Percentiles rank a stretch among this genome's conserved stretches.
Evolutionary conservation across 176 grass and related monocot genomes (phyloP).

Genomic region (Paspalum vaginatum): DNA sequence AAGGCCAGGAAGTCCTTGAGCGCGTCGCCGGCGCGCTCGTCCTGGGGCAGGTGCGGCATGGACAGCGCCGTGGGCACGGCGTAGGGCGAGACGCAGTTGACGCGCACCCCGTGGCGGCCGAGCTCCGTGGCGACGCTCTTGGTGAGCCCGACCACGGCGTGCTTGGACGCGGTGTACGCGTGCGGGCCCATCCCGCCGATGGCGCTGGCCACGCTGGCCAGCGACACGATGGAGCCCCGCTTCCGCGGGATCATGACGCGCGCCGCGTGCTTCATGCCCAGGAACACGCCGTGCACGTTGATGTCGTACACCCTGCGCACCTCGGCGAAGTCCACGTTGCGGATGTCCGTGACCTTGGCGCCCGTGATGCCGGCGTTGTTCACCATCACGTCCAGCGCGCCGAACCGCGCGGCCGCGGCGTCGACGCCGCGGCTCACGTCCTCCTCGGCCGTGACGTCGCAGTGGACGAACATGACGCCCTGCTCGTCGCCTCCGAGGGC

Average conservation of each 20-base stretch:
- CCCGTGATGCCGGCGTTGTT: constrained; percentile 81
- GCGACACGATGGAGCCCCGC: constrained; percentile 70
- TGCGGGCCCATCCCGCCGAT: constrained; percentile 68
- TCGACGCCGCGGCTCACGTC: constrained; percentile 67
- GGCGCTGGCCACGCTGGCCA: constrained; percentile 61
- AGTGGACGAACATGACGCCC: constrained; percentile 60
- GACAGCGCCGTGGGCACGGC: constrained; percentile 60
- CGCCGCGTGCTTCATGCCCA: constrained; percentile 88
- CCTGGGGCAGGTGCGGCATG: constrained; percentile 56
- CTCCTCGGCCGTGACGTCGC: constrained; percentile 67
- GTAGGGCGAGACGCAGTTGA: constrained; percentile 87
- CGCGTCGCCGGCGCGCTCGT: constrained; percentile 32
- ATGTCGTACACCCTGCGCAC: constrained; percentile 68
- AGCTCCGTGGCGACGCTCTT: constrained; percentile 75
- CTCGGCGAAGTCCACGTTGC: constrained; percentile 48
- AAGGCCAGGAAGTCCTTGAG: constrained; percentile 51
- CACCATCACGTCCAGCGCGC: constrained; percentile 81
- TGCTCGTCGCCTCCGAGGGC: constrained; percentile 51
- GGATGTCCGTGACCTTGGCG: constrained; percentile 67
- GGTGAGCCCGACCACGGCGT: constrained; percentile 75
- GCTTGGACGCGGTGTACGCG: constrained; percentile 72
- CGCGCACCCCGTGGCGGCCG: constrained; percentile 75
- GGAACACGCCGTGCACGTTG: constrained; percentile 76
- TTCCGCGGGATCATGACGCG: constrained; percentile 69
- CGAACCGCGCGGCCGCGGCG: constrained; percentile 47